Base-by-base conservation (phyloP, 2,329 filamentous ascomycete genomes). In the Pseudogymnoascus sp. region DNA sequence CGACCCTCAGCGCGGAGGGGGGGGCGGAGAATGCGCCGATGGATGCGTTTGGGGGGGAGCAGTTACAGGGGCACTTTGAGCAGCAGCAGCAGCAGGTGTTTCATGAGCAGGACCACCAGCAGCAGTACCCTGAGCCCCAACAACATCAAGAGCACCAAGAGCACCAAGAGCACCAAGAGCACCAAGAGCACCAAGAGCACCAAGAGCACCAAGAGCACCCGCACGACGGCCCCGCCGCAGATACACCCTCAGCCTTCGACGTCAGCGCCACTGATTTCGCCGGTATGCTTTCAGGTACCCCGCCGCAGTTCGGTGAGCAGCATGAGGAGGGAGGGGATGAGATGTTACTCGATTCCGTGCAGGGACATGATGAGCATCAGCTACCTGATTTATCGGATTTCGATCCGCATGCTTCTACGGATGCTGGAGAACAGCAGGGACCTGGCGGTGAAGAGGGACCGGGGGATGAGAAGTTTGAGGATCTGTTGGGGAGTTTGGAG, bases 401-500 rank as follows among this genome's bases (percentile, higher is more conserved):
- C 26, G 26, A 31, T 11, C 51, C 51, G 0, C 26, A 59, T 59
- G 51, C 51, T 8, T 26, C 47, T 29, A 26, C 47, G 21, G 47
- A 51, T 7, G 10, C 29, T 29, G 29, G 29, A 8, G 29, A 29
- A 2, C 26, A 26, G 4, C 29, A 29, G 29, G 29, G 29, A 8
- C 6, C 7, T 23, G n/a, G 6, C 26, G 26, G 31, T 34, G 42
- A 31, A 57, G 45, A 62, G 18, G 12, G 42, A 18, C 34, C 11
- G 36, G 34, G 47, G 62, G 59, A 69, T 16, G 54, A 67, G 67
- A 60, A 45, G 18, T 60, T 26, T 62, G 69, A 76, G 31, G 79
- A 81, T 71, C 68, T 81, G 34, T 69, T 81, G 29, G 78, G 77
- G 37, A 80, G 76, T 63, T 68, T 81, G 23, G 79, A 82, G 67